phyloP scores from a whole-genome alignment of 441 rosid species.

The Populus hybrid region DNA sequence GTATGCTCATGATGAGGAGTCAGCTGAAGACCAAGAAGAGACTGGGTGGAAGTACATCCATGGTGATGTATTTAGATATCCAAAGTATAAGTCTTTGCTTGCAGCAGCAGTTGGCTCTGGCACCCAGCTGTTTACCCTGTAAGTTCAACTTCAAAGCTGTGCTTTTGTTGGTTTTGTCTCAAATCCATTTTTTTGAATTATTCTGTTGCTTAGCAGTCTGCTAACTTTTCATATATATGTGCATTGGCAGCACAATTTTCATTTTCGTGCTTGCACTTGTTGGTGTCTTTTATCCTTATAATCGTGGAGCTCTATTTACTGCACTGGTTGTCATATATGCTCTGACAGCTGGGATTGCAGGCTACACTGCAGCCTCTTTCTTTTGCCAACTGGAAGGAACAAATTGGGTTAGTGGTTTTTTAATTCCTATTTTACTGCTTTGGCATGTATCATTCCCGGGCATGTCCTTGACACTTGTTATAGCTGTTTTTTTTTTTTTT shows the following conservation, averaged over 20 bases:
- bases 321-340: no score
- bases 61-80: slow-evolving; percentile 66
- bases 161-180: not conserved
- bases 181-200: not conserved
- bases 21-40: slow-evolving; percentile 69
- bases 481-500: not conserved
- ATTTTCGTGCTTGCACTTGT: no score
- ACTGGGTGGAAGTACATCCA: slow-evolving; percentile 77
- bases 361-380: slow-evolving; percentile 65
- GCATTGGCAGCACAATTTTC: no score
- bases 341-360: slow-evolving; percentile 70
- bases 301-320: no score
- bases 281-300: no score
- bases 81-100: slow-evolving; percentile 50
- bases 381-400: slow-evolving; percentile 72
- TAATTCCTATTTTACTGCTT: not conserved
- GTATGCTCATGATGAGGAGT: slow-evolving; percentile 72
- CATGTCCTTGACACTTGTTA: not conserved
- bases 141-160: slow-evolving; percentile 20
- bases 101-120: slow-evolving; percentile 64
- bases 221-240: not conserved
- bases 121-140: slow-evolving; percentile 62
- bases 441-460: not conserved
- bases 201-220: not conserved
- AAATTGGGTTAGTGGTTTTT: slow-evolving; percentile 46